A percentile compares a stretch with the other conserved stretches of the same genome.
Conservation (phyloP, 2,329 filamentous ascomycete genomes). For the Teratosphaeria gauchensis region DNA sequence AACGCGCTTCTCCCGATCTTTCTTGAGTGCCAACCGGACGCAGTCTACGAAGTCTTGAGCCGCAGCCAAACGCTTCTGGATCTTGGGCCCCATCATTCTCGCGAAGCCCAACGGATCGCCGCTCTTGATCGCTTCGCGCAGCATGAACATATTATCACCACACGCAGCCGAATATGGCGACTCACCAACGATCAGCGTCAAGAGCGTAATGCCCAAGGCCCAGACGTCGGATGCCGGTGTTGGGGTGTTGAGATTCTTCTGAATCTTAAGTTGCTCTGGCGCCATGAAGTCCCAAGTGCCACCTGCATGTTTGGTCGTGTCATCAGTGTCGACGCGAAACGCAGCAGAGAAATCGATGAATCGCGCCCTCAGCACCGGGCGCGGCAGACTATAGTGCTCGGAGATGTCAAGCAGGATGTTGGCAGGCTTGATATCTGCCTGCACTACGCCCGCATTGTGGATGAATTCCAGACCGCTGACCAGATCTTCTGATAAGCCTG, state of each 20-base stretch:
- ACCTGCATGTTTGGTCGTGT: constrained; percentile 22
- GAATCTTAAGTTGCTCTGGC: constrained; percentile 22
- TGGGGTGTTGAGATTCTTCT: constrained; percentile 20
- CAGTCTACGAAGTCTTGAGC: constrained; percentile 28
- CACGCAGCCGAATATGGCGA: constrained; percentile 32
- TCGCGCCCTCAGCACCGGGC: constrained; percentile 18
- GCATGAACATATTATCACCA: constrained; percentile 31
- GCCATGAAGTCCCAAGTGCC: constrained; percentile 41
- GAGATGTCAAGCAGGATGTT: constrained; percentile 34
- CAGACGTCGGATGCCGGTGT: constrained; percentile 34
- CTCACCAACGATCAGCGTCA: constrained; percentile 33
- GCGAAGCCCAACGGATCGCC: constrained; percentile 33
- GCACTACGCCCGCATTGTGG: constrained; percentile 29
- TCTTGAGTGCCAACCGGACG: constrained; percentile 30
- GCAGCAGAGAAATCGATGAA: constrained; percentile 38
- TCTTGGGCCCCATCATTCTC: constrained; percentile 25
- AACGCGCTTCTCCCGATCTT: constrained; percentile 22
- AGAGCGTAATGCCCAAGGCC: constrained; percentile 36
- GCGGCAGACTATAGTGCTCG: constrained; percentile 11
- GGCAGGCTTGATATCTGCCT: constrained; percentile 40
- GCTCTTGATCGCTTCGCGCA: constrained; percentile 35
- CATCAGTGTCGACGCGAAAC: constrained; percentile 17
- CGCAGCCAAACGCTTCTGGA: constrained; percentile 22
- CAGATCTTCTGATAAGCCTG: constrained; percentile 30
- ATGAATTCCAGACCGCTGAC: constrained; percentile 35